Base-by-base conservation (phyloP, 768 basidiomycete genomes). In the Tulasnella sp. region DNA sequence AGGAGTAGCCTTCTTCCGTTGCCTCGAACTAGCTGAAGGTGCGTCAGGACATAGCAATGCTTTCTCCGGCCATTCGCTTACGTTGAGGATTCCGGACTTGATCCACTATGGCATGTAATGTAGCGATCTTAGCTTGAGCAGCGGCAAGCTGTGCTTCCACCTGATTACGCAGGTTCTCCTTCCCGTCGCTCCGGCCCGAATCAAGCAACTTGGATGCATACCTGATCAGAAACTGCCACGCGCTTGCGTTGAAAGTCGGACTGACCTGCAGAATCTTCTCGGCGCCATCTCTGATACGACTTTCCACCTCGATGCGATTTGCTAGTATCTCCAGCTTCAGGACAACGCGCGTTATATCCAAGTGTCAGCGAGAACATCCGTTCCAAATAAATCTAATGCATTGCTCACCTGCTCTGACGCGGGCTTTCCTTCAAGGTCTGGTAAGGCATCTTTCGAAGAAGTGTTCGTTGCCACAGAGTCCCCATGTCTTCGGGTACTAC, bases 201-300 rank as follows among this genome's bases (percentile, higher is more conserved):
- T 70, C 67, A 27, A 69, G 66, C 13, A 70, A 69, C 66, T 70
- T 19, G 24, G 9, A 59, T 53, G 26, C 41, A 44, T 19, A 32
- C 9, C 26, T 43, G n/a, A 53, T 24, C 29, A 47, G 48, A 19
- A 10, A 30, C 21, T 55, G 38, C 41, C 10, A 71, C 75, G 66
- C 61, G 83, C 84, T 75, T 42, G 82, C 67, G 30, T 77, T 72
- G 29, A 21, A 24, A 41, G 8, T n/a, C n/a, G n/a, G 7, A 24
- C 52, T 59, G 72, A 88, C 84, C 65, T 82, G 82, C 13, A 96
- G 74, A 62, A 97, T 77, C 65, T 87, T 92, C 74, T 94, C 90
- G 0, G 93, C 93, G 10, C 93, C 93, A 70, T 92, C 91, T 69
- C 83, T 90, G 63, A 96, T 90, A 56, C 86, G 78, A 63, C 81